Evolutionary conservation across 2,329 filamentous ascomycete species (phyloP), one percentile per base, ranked within the genome.

Genomic region (Pezicula carpinea): DNA sequence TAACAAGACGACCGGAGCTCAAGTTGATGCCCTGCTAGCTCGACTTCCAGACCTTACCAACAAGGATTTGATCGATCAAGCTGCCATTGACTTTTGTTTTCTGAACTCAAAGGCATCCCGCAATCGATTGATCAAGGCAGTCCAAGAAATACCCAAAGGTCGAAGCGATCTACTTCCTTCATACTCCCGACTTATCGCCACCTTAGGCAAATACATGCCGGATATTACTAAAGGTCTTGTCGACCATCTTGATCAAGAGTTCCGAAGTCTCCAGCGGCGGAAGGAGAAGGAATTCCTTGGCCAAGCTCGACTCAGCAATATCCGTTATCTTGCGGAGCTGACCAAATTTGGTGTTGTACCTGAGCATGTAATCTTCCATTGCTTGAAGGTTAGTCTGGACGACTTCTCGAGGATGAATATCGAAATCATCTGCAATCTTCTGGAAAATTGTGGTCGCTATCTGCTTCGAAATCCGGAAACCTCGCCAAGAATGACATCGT

Each of bases 361-460:
- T 0, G 93, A 99, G 66, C 93, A 99, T 67, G 92, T 99, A 54
- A 95, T 99, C 45, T 99, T 99, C 63, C 93, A 99, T 63, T 99
- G 93, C 64, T 81, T 99, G 59, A 99, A 96, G 67, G 92, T 99
- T 65, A 95, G 92, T 57, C 72, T 99, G 22, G 93, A 99, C 60
- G 93, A 99, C 62, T 99, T 99, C 63, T 96, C 93, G 2, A 82
- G 92, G 51, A 96, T 96, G 87, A 99, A 99, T 62, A 96, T 99
- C 53, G 95, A 99, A 66, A 96, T 99, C 58, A 92, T 99, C 53
- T 95, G 91, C 61, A 95, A 95, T 61, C 75, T 99, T 22, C 76
- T 99, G 18, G 93, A 99, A 66, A 97, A 97, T 54, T 99, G 95
- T 62, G 93, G 93, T 36, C 83, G 93, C 15, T 99, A 96, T 66